phyloP scores from a whole-genome alignment of 202 grass and related monocot genomes.

The Musa balbisiana region DNA sequence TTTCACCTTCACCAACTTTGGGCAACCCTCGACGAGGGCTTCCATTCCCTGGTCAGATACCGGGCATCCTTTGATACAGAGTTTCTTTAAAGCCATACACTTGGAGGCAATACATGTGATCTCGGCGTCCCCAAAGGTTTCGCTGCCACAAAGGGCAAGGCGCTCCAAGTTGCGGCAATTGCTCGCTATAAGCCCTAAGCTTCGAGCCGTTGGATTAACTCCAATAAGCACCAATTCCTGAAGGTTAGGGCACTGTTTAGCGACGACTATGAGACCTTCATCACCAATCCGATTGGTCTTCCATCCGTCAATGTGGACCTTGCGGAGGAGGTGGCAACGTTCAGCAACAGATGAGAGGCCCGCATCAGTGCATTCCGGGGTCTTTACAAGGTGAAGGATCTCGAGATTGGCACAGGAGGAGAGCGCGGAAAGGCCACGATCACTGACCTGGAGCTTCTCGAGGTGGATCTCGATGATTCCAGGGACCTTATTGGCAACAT shows the following conservation, averaged over 20 bases:
- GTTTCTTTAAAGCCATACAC: conserved; percentile 7
- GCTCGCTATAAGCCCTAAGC: conserved; percentile 9
- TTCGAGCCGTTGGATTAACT: conserved; percentile 10
- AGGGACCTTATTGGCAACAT: conserved; percentile 3
- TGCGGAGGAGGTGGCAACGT: conserved; percentile 5
- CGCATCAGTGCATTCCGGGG: conserved; percentile 3
- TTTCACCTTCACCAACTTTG: conserved; percentile 3
- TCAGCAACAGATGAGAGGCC: neutral
- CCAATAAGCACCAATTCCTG: conserved; percentile 9
- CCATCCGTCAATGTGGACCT: conserved; percentile 9
- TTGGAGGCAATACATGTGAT: conserved; percentile 14
- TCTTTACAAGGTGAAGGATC: conserved; percentile 8
- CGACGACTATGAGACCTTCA: conserved; percentile 11
- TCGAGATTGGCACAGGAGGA: conserved; percentile 4
- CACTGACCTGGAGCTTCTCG: conserved; percentile 16
- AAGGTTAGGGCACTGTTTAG: conserved; percentile 2
- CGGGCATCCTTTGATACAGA: conserved; percentile 4
- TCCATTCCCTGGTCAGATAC: conserved; percentile 11
- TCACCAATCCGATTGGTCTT: conserved; percentile 5
- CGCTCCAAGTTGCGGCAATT: conserved; percentile 10
- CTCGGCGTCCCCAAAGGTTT: conserved; percentile 5
- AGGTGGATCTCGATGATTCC: conserved; percentile 9
- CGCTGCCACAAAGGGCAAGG: conserved; percentile 9
- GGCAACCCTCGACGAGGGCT: neutral
- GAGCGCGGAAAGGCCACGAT: neutral